A percentile compares a stretch with the other conserved stretches of the same genome.
These are phyloP conservation scores for Camelina hispida DNA, from an alignment of 345 rosid genomes.

Conservation along the genomic window DNA sequence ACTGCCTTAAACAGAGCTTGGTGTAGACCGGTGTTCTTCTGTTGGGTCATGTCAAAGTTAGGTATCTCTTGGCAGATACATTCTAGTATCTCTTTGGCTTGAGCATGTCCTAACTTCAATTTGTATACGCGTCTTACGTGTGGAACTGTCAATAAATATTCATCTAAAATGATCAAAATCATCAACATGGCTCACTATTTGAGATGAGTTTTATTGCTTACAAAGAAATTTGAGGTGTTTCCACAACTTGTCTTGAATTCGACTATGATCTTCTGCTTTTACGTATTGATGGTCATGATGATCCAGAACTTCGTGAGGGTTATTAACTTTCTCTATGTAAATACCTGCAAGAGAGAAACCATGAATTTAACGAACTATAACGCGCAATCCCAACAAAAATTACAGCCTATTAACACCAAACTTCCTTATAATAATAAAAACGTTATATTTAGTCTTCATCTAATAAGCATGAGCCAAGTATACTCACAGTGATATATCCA, in stretches of 20 bases:
- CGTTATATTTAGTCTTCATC: background rate
- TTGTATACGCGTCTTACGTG: slow-evolving; percentile 50
- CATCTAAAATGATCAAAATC: slow-evolving; percentile 7
- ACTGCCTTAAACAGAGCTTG: slow-evolving; percentile 62
- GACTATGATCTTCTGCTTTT: slow-evolving; percentile 16
- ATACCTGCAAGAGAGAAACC: slow-evolving; percentile 25
- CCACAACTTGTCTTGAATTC: slow-evolving; percentile 31
- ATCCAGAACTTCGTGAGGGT: slow-evolving; percentile 25
- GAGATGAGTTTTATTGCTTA: slow-evolving; percentile 35
- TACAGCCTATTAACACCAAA: background rate
- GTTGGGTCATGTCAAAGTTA: slow-evolving; percentile 37
- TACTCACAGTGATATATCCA: slow-evolving; percentile 65
- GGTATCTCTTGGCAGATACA: slow-evolving; percentile 61
- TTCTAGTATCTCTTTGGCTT: slow-evolving; percentile 55
- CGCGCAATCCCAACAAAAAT: background rate
- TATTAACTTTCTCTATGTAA: slow-evolving; percentile 33
- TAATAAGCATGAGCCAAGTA: slow-evolving; percentile 4
- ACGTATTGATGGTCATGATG: slow-evolving; percentile 23
- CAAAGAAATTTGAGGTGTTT: slow-evolving; percentile 37
- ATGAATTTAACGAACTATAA: slow-evolving; percentile 4
- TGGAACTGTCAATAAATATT: slow-evolving; percentile 51
- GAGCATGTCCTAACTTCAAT: slow-evolving; percentile 58
- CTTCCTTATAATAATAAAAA: background rate
- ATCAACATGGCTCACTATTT: background rate
- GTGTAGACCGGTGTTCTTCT: slow-evolving; percentile 44